Base-by-base conservation (phyloP, 2,329 filamentous ascomycete genomes). In the Apiospora pterosperma region DNA sequence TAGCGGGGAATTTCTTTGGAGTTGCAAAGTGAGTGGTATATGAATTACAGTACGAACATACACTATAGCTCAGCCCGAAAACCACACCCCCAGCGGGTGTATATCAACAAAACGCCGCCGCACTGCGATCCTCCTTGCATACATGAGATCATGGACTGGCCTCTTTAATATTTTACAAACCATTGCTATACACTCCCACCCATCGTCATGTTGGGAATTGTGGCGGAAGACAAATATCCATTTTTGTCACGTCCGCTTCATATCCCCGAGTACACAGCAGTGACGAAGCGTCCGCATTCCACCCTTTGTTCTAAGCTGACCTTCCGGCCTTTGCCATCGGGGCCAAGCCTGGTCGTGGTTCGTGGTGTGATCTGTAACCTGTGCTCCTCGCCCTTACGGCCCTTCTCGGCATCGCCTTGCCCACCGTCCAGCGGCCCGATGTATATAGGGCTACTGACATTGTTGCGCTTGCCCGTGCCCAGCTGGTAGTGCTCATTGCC, bases 401-500 rank as follows among this genome's bases (percentile, higher is more conserved):
- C 84, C 67, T 86, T 84, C 71, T 86, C 82, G 65, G 84, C 83
- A 70, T 90, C 90, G 0, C 83, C 85, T 59, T 74, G 70, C 4
- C 73, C 74, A 14, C 85, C 85, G 14, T 97, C 93, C 48, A 95
- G 77, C 16, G 92, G 90, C 36, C 88, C 87, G 62, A 97, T 93
- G 74, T 97, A 95, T 1, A 84, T 83, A 1, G 96, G 96, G 14
- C 85, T 83, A 62, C 87, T 86, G 11, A 91, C 74, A 73, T 98
- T 98, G 72, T 88, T 96, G 67, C 95, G 82, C 81, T 91, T 96
- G 34, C 96, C 94, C 0, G 91, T 97, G 14, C 96, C 96, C 31
- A 99, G 86, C 78, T 99, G 96, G 77, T 91, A 97, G 75, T 90
- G 87, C 79, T 98, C 94, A 73, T 98, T 99, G 62, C 93, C 93